These are phyloP conservation scores for Hortiboletus flavorubellus DNA, from an alignment of 768 basidiomycete species.

Conservation along the genomic window DNA sequence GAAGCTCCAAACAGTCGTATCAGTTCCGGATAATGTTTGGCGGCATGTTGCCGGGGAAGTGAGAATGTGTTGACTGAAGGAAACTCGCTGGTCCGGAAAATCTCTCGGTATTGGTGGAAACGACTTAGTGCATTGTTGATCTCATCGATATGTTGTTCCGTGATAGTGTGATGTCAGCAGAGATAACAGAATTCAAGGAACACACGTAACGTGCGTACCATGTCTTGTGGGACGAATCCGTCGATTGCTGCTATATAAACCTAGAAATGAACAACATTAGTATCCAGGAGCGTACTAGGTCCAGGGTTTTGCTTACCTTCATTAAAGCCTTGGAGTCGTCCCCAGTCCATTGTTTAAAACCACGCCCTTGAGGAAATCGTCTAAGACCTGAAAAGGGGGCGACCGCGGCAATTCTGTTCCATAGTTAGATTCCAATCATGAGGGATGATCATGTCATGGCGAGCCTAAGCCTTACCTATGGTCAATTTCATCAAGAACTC, in stretches of 20 bases:
- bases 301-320: background rate
- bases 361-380: background rate
- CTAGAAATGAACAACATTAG: background rate
- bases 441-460: no score
- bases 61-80: background rate
- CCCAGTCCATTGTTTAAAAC: background rate
- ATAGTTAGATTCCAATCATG: background rate
- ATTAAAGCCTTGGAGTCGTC: conserved; percentile 4
- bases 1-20: background rate
- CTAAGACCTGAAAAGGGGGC: background rate
- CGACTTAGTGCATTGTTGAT: background rate
- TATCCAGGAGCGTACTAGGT: background rate
- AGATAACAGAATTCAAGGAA: background rate
- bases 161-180: background rate
- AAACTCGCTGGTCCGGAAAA: background rate
- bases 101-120: background rate
- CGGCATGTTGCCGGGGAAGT: background rate
- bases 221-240: background rate
- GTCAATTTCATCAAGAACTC: background rate
- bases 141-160: background rate
- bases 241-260: background rate
- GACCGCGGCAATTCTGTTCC: background rate
- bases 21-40: background rate
- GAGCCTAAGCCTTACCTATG: background rate
- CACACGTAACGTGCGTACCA: background rate